Base-by-base conservation (phyloP, 2,329 filamentous ascomycete species). In the Canariomyces notabilis region DNA sequence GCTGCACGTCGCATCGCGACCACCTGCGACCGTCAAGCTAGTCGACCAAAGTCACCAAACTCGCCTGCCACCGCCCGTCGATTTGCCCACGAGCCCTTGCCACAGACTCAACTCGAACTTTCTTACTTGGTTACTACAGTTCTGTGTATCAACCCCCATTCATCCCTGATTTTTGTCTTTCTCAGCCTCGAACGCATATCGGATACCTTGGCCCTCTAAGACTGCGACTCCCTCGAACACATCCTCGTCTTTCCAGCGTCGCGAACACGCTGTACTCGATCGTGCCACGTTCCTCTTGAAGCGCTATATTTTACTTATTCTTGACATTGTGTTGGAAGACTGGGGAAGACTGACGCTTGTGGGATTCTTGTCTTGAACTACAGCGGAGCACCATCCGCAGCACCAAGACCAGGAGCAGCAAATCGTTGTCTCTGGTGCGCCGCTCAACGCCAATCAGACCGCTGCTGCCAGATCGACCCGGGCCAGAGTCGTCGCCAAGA, bases 401-500 rank as follows among this genome's bases (percentile, higher is more conserved):
- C n/a, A n/a, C n/a, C n/a, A n/a, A n/a, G n/a, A n/a, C n/a, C n/a
- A n/a, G n/a, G n/a, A n/a, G n/a, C 9, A 29, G 26, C 26, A 29
- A 29, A 48, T 50, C 26, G 35, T 36, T 32, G 42, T 46, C 6
- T 29, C 26, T 8, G 26, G 26, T 11, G 32, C 37, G 15, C 15
- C 8, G 35, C 7, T 20, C 21, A 41, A 39, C 18, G 37, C 19
- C 16, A 29, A 35, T 16, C 15, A 9, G 14, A 7, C 12, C 2
- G 14, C 18, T 35, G 42, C 39, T 19, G 21, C 14, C 39, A 37
- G 12, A 5, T 11, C 5, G 26, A 32, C 35, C 9, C 42, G 43
- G 18, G 43, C 34, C 18, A 37, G 37, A 12, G 20, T 18, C 6
- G 6, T 9, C 22, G 12, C 5, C 56, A 65, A 52, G 46, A 68